Percentiles rank a stretch among this genome's conserved stretches.
Evolutionary conservation across 108 stramenopile species (phyloP).

Genomic region (Cyclotella sp.): DNA sequence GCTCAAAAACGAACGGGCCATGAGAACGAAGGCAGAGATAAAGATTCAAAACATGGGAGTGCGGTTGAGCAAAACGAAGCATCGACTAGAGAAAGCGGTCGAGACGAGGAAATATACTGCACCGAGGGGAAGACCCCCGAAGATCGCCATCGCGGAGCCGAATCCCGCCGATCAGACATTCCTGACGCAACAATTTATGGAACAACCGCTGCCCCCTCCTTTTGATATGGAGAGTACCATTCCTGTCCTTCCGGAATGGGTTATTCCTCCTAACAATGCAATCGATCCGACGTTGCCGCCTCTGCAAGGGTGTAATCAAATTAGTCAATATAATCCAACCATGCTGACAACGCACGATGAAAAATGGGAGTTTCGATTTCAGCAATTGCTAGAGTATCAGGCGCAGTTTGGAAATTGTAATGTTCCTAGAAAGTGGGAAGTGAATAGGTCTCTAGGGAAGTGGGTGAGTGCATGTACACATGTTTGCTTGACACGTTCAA

Average conservation of each 20-base stretch:
- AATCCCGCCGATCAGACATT: not conserved
- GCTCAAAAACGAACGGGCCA: conserved; percentile 2
- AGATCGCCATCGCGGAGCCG: not conserved
- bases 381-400: conserved; percentile 7
- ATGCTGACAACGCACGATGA: not conserved
- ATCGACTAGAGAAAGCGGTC: conserved; percentile 1
- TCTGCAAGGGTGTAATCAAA: not conserved
- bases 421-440: conserved; percentile 3
- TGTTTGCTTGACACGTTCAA: not conserved
- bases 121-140: conserved; percentile 2
- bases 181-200: not conserved
- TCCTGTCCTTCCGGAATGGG: too few species aligned
- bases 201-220: not conserved
- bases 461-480: conserved; percentile 3
- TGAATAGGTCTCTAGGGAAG: conserved; percentile 14
- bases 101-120: not conserved
- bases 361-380: conserved; percentile 14
- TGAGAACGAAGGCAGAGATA: not conserved
- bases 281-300: not conserved
- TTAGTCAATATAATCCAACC: not conserved
- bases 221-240: not conserved
- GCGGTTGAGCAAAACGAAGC: not conserved
- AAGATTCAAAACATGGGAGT: not conserved
- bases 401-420: conserved; percentile 5
- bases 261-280: not conserved